Conservation (phyloP, 148 eudicot species). For the Chenopodium suecicum region DNA sequence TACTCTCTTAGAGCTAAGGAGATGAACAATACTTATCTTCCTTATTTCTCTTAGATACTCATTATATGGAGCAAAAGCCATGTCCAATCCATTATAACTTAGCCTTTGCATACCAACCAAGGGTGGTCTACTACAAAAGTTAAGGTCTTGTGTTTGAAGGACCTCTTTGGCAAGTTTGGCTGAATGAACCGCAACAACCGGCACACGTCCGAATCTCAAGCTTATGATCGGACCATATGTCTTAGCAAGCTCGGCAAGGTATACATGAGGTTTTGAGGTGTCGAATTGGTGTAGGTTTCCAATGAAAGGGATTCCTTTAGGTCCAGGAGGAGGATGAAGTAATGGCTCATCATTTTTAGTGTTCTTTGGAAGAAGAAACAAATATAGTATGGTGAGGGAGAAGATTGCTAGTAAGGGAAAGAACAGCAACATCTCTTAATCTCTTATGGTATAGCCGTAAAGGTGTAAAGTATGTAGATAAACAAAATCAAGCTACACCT, state of each 20-base stretch:
- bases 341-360: neutral
- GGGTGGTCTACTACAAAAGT: conserved; percentile 19
- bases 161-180: conserved; percentile 18
- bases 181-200: conserved; percentile 18
- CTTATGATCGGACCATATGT: conserved; percentile 25
- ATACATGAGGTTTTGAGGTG: conserved; percentile 9
- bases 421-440: neutral
- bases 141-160: conserved; percentile 20
- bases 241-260: conserved; percentile 19
- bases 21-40: conserved; percentile 24
- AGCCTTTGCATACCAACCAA: neutral
- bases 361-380: neutral
- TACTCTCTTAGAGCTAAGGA: conserved; percentile 23
- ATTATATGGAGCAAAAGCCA: conserved; percentile 3
- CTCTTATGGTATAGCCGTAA: neutral
- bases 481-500: too few relatives aligned
- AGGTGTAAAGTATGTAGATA: too few relatives aligned
- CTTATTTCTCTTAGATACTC: conserved; percentile 22
- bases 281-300: conserved; percentile 25
- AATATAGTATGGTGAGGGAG: neutral
- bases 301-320: conserved; percentile 28
- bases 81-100: conserved; percentile 20
- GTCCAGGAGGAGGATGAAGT: conserved; percentile 22
- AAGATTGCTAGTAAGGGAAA: neutral
- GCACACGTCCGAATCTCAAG: conserved; percentile 15